Conservation (phyloP, 2,329 filamentous ascomycete genomes). For the Penicillium oxalicum region DNA sequence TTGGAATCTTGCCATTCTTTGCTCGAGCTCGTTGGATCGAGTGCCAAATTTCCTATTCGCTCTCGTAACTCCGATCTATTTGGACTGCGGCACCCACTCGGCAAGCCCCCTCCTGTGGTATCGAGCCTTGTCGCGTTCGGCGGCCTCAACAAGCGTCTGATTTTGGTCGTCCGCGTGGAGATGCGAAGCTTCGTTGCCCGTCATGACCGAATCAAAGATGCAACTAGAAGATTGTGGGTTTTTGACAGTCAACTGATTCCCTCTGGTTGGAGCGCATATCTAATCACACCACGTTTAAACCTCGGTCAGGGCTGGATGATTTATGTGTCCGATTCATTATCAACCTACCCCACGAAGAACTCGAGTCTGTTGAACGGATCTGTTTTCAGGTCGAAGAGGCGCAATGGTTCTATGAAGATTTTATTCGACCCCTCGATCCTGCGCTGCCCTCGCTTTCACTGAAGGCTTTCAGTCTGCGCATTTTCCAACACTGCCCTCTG, state of each 20-base stretch:
- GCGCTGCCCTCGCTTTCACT: conserved; percentile 78
- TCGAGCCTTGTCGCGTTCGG: conserved; percentile 16
- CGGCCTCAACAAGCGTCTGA: conserved; percentile 17
- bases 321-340: conserved; percentile 97
- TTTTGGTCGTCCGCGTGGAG: conserved; percentile 39
- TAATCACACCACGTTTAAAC: conserved; percentile 18
- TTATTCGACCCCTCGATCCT: conserved; percentile 84
- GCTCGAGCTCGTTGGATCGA: background rate
- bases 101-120: conserved; percentile 21
- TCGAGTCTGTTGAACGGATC: conserved; percentile 83
- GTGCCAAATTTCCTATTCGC: background rate
- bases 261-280: conserved; percentile 1
- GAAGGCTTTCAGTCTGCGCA: conserved; percentile 76
- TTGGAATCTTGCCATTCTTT: conserved; percentile 1
- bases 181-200: conserved; percentile 57
- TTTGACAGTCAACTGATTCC: background rate
- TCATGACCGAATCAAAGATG: conserved; percentile 73
- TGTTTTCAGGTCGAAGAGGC: conserved; percentile 99
- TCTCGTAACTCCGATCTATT: background rate
- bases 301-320: conserved; percentile 77
- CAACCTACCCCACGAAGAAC: conserved; percentile 87
- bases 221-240: conserved; percentile 78
- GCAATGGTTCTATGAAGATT: conserved; percentile 99
- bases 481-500: conserved; percentile 90
- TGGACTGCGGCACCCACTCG: conserved; percentile 17